Evolutionary conservation across 2,329 filamentous ascomycete species (phyloP).

Genomic region (Monosporascus sp.): DNA sequence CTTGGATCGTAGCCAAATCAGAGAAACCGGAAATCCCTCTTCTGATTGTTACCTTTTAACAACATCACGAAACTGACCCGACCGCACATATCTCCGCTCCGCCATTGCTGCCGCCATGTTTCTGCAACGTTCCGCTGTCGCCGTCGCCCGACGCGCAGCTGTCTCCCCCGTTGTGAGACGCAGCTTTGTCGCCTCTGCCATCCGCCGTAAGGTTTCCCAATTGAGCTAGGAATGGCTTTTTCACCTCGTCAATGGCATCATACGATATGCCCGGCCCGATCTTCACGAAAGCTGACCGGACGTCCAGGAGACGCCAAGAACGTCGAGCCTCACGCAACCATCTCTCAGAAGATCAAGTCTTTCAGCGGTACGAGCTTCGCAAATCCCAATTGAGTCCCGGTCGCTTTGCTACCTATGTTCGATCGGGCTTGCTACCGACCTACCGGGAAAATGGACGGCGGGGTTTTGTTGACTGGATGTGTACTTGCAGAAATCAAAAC

Average conservation of each 20-base stretch:
- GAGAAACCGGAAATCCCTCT: slow-evolving; percentile 45
- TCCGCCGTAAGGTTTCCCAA: slow-evolving; percentile 48
- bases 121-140: slow-evolving; percentile 56
- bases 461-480: slow-evolving; percentile 13
- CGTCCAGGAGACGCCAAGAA: slow-evolving; percentile 38
- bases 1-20: slow-evolving; percentile 31
- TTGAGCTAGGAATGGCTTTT: not conserved
- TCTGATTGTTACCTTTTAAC: slow-evolving; percentile 14
- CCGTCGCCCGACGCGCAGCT: slow-evolving; percentile 55
- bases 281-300: slow-evolving; percentile 28
- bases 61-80: slow-evolving; percentile 18
- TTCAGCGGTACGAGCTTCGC: slow-evolving; percentile 38
- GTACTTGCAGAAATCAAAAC: slow-evolving; percentile 67
- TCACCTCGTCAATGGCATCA: slow-evolving; percentile 15
- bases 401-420: too few relatives aligned
- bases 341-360: slow-evolving; percentile 33
- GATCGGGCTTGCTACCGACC: not conserved
- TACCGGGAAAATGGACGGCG: not conserved
- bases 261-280: slow-evolving; percentile 23
- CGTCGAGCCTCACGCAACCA: slow-evolving; percentile 39
- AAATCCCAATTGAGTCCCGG: slow-evolving; percentile 6
- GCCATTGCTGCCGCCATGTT: slow-evolving; percentile 46
- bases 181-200: slow-evolving; percentile 54
- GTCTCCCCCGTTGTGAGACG: slow-evolving; percentile 49
- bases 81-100: slow-evolving; percentile 2